Base-by-base conservation (phyloP, 306 rosid species). In the Glycine tomentella region DNA sequence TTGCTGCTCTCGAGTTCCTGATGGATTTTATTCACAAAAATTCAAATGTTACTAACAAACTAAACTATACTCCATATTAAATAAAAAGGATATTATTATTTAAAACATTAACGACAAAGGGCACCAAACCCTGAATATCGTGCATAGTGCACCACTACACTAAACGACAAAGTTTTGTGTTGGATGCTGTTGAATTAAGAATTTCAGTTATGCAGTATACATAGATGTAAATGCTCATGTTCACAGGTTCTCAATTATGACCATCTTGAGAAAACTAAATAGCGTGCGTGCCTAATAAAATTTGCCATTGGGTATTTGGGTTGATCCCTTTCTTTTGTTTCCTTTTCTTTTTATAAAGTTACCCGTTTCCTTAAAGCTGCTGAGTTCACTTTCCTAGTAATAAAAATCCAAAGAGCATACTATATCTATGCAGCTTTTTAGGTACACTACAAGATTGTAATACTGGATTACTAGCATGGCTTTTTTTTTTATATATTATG, bases 1-100 rank as follows among this genome's bases (percentile, higher is more conserved):
- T 56, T 68, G 8, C 86, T 80, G 53, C 72, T 85, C 20, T 84
- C 51, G 0, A 11, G 7, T 76, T 61, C 94, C 99, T 95, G 87
- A 6, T 0, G 2, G 4, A 46, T 46, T 10, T 38, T 57, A 40
- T 38, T 76, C 16, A 65, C 11, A 71, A 49, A 72, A 70, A 63
- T 53, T 20, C 16, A 38, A 46, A 52, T 70, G 52, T 71, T 46
- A 79, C 38, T 6, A 45, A 15, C 38, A 44, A 68, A 44, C 31
- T 25, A 36, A 36, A 36, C 3, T 38, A 6, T 16, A 5, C 17
- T 25, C 31, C 31, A 53, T 8, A 66, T 17, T 16, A 50, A 36
- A 15, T 20, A 14, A 65, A 46, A 46, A 46, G 9, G 12, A 46
- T 46, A 46, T 46, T 46, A n/a, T n/a, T n/a, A 36, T 3, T 25